Percentiles rank a stretch among this genome's conserved stretches.
These are phyloP conservation scores for Aureobasidium vineae DNA, from an alignment of 2,329 filamentous ascomycete genomes.

Conservation along the genomic window DNA sequence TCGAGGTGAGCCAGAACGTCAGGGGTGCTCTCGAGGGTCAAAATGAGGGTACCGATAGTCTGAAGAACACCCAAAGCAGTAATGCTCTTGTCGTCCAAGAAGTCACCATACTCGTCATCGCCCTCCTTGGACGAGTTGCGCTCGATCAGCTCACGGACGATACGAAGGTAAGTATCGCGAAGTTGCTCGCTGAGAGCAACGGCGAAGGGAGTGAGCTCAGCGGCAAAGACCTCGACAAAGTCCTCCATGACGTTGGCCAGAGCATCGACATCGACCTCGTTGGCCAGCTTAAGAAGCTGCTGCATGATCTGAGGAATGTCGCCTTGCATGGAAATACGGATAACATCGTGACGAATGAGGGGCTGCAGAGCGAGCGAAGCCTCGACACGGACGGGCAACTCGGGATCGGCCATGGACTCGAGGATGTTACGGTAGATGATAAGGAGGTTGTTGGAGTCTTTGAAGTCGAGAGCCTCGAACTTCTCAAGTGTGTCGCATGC, in stretches of 20 bases:
- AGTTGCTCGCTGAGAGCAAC: conserved; percentile 95
- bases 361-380: conserved; percentile 92
- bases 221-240: conserved; percentile 98
- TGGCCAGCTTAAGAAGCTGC: conserved; percentile 92
- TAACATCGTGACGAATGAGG: conserved; percentile 91
- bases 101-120: conserved; percentile 81
- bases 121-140: conserved; percentile 76
- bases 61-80: conserved; percentile 94
- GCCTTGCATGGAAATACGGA: conserved; percentile 92
- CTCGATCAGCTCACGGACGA: conserved; percentile 86
- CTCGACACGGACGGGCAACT: conserved; percentile 89
- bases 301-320: conserved; percentile 99
- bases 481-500: conserved; percentile 98
- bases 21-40: conserved; percentile 94
- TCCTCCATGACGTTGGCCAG: conserved; percentile 99
- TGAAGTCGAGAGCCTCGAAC: conserved; percentile 95
- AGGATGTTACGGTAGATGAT: conserved; percentile 96
- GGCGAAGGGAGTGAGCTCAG: conserved; percentile 93
- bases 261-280: conserved; percentile 96
- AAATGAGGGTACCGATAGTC: conserved; percentile 94
- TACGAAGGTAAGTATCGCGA: conserved; percentile 91
- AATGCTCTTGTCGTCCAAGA: conserved; percentile 97
- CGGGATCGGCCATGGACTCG: conserved; percentile 93
- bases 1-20: conserved; percentile 94
- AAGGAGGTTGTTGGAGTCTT: conserved; percentile 91